These are phyloP conservation scores for Annona cherimola DNA, from an alignment of 164 flowering plant species.

Conservation along the genomic window DNA sequence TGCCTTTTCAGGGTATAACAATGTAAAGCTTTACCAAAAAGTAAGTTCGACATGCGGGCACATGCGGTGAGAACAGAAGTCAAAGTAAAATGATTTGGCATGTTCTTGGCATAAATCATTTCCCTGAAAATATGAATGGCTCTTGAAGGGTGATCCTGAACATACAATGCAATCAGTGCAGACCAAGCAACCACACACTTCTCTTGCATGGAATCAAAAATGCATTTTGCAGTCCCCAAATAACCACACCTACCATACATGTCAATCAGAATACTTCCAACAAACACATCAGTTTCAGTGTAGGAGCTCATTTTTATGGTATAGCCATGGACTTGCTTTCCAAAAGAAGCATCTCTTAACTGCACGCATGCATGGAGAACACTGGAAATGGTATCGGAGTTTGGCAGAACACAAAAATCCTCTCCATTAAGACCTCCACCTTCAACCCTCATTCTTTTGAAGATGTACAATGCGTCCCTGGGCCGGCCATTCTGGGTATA, in stretches of 20 bases:
- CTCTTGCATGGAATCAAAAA: slow-evolving; percentile 22
- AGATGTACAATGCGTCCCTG: slow-evolving; percentile 15
- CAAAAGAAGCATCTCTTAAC: slow-evolving; percentile 14
- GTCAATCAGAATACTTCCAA: slow-evolving; percentile 24
- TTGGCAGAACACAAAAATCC: slow-evolving; percentile 9
- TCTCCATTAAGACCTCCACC: slow-evolving; percentile 1
- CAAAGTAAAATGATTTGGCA: slow-evolving; percentile 25
- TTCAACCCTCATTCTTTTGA: slow-evolving; percentile 16
- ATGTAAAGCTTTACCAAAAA: slow-evolving; percentile 22
- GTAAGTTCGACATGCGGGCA: slow-evolving; percentile 15
- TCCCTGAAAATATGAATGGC: slow-evolving; percentile 21
- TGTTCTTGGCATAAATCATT: slow-evolving; percentile 13
- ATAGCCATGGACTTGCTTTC: slow-evolving; percentile 23
- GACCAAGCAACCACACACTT: slow-evolving; percentile 32
- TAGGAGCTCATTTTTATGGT: slow-evolving; percentile 19
- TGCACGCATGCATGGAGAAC: slow-evolving; percentile 22
- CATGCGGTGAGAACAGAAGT: slow-evolving; percentile 22
- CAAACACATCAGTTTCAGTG: slow-evolving; percentile 17
- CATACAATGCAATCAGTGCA: slow-evolving; percentile 13
- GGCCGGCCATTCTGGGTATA: slow-evolving; percentile 15
- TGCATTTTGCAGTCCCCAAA: slow-evolving; percentile 11
- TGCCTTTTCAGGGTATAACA: slow-evolving; percentile 17
- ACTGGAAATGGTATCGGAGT: slow-evolving; percentile 18
- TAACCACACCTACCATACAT: slow-evolving; percentile 18
- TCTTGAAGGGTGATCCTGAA: slow-evolving; percentile 9